These are phyloP conservation scores for Candida germanica DNA, from an alignment of 805 yeast genomes.

Conservation along the genomic window DNA sequence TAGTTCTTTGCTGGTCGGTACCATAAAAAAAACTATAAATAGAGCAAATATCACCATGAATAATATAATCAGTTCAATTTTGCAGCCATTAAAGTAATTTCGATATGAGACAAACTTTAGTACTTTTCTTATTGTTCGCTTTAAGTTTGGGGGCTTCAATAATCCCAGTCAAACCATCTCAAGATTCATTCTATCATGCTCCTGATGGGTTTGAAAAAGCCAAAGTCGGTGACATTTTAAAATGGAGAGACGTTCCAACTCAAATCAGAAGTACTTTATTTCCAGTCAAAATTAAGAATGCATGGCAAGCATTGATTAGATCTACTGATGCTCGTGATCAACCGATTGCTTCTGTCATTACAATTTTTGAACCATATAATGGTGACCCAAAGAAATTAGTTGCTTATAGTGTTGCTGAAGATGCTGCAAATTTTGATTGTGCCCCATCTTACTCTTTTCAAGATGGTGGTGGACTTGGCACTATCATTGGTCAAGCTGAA, in stretches of 20 bases:
- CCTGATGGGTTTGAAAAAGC: conserved; percentile 18
- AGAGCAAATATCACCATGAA: too few relatives aligned
- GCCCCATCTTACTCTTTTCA: conserved; percentile 22
- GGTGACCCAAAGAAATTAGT: conserved; percentile 21
- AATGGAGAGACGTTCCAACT: conserved; percentile 18
- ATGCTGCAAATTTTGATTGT: conserved; percentile 22
- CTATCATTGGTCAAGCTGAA: conserved; percentile 15
- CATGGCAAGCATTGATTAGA: conserved; percentile 21
- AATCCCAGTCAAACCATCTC: conserved; percentile 9
- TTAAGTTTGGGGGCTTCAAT: not conserved
- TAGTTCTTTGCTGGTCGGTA: too few relatives aligned
- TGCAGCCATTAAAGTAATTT: not conserved
- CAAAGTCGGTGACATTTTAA: conserved; percentile 21
- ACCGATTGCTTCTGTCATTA: conserved; percentile 20
- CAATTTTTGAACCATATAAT: conserved; percentile 25
- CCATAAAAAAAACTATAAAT: too few relatives aligned
- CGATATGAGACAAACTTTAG: not conserved
- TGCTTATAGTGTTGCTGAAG: conserved; percentile 26
- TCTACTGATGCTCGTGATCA: conserved; percentile 22
- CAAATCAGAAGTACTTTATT: conserved; percentile 15
- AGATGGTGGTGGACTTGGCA: conserved; percentile 14
- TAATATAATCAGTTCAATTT: too few relatives aligned
- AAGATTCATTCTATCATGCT: conserved; percentile 23
- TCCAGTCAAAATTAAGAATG: conserved; percentile 17
- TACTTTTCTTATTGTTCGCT: not conserved